Base-by-base conservation (phyloP, 2,329 filamentous ascomycete species). In the Aspergillaceae sp. region DNA sequence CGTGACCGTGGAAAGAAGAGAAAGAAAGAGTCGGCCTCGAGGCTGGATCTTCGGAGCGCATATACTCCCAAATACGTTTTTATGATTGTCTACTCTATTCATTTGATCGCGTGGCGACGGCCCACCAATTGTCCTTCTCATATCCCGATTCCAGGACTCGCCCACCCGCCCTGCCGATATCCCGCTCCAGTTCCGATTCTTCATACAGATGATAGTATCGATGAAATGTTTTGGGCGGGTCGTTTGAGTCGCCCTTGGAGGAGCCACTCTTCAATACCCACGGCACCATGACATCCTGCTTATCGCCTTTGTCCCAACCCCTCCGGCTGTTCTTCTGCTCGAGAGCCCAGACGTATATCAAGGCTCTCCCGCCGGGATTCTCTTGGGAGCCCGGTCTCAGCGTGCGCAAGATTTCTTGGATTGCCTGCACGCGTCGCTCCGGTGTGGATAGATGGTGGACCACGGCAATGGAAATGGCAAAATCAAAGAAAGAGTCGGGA, bases 71-170 rank as follows among this genome's bases (percentile, higher is more conserved):
- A 33, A 42, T 49, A 42, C 48, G 44, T 50, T 50, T 52, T 49
- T 47, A 42, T 45, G 46, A 46, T 52, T 51, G 30, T 42, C 54
- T 58, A 48, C 45, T 54, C 45, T 47, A 38, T 40, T 46, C 67
- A 61, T 51, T 38, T 4, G 36, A 38, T 26, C 11, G 36, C 19
- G 66, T 64, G 47, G 74, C 77, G 62, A 95, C 83, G 45, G 83
- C 88, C 91, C 91, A 98, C 92, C 92, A 97, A 70, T 98, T 98
- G 63, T 97, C 92, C 71, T 83, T 90, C 64, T 98, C 92, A 68
- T 97, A 98, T 32, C 92, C 92, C 49, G 80, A 81, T 54, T 87
- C 83, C 27, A 92, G 58, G 9, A 96, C 80, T 42, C 68, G 70
- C 5, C 90, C 92, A 11, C 89, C 89, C 19, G 84, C 90, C 10